Evolutionary conservation across 2,329 filamentous ascomycete species (phyloP), one percentile per base, ranked within the genome.

Genomic region (Dryadomyces quercivorus): DNA sequence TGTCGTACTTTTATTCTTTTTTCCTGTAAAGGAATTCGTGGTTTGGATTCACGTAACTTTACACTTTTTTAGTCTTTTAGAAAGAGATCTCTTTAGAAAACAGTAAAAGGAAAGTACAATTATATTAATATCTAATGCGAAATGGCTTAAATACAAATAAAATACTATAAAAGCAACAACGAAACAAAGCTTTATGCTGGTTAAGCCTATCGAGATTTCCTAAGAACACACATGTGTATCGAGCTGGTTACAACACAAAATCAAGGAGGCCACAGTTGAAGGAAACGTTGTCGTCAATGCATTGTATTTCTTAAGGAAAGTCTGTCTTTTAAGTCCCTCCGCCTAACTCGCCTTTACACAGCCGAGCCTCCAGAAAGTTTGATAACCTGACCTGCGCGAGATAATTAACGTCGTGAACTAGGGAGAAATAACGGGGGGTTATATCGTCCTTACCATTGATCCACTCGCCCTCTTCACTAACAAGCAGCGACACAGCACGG

Each of bases 401-500:
- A 42, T n/a, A 26, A 42, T 26, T 45, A 38, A 55, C 34, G 5
- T 12, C 48, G 54, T 31, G 56, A 55, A 45, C 47, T 53, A 40
- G 56, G 55, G 42, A 53, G 21, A 44, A 3, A 51, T 36, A 44
- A 57, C 38, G 26, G n/a, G n/a, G 43, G 18, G 21, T 12, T 34
- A 34, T 7, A 15, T 34, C 16, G 34, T 16, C 9, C 75, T 64
- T 59, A 81, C 80, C 80, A 63, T 83, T 84, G 63, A 84, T 78
- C 80, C 80, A 84, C 67, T 82, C 78, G 55, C 77, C 76, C 62
- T 81, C 80, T 7, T 75, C 71, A 60, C 75, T 76, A 59, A 77
- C 73, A 45, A 82, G 66, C 61, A 76, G 73, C 57, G 73, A 74
- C 53, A 82, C 77, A 38, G 75, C 77, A 57, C 77, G 74, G 51